Conservation (phyloP, 1,139 yeast species). For the Pichia kudriavzevii region DNA sequence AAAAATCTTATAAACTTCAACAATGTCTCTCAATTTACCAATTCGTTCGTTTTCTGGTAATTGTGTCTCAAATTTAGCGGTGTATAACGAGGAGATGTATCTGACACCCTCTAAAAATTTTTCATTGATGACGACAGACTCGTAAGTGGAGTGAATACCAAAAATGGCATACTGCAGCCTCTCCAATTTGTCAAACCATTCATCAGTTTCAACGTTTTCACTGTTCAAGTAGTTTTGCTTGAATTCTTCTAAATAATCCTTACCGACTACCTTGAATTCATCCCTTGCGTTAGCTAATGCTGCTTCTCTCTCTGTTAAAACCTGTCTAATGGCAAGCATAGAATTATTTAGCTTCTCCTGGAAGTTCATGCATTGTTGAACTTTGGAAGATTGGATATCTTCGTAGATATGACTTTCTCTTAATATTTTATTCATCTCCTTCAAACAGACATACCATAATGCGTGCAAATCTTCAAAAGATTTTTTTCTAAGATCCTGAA, state of each 20-base stretch:
- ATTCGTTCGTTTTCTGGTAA: conserved; percentile 17
- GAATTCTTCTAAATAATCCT: conserved; percentile 49
- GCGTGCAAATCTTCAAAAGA: conserved; percentile 87
- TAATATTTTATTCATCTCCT: conserved; percentile 72
- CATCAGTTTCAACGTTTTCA: conserved; percentile 47
- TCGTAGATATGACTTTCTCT: conserved; percentile 53
- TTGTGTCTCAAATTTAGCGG: conserved; percentile 35
- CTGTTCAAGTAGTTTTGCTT: conserved; percentile 50
- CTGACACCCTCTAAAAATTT: conserved; percentile 60
- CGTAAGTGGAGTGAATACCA: conserved; percentile 44
- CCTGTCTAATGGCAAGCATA: conserved; percentile 78
- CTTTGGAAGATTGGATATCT: conserved; percentile 20
- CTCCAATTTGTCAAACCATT: conserved; percentile 59
- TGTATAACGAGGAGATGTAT: conserved; percentile 59
- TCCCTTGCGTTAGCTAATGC: conserved; percentile 58
- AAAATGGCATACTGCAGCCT: conserved; percentile 76
- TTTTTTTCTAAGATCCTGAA: conserved; percentile 84
- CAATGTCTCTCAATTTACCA: conserved; percentile 27
- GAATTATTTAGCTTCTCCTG: conserved; percentile 44
- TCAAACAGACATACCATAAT: conserved; percentile 81
- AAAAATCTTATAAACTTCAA: conserved; percentile 28
- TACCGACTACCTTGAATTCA: conserved; percentile 37
- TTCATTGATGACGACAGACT: conserved; percentile 41
- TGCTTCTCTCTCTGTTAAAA: conserved; percentile 76
- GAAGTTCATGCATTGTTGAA: conserved; percentile 24